Conservation (phyloP, 805 yeast species). For the Pichia cephalocereana region DNA sequence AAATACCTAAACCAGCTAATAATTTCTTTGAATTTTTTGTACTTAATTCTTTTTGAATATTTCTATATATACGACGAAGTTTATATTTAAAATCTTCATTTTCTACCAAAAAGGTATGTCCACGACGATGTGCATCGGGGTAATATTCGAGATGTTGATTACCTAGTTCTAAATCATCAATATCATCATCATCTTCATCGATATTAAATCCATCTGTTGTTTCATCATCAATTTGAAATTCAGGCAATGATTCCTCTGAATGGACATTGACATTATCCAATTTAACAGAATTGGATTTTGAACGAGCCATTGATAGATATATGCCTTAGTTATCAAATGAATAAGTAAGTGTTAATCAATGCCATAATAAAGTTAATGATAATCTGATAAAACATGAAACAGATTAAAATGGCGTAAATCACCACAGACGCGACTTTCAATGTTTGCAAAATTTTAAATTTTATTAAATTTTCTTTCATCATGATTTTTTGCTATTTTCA, state of each 20-base stretch:
- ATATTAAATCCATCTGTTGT: slow-evolving; percentile 10
- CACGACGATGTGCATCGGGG: slow-evolving; percentile 5
- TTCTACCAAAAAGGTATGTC: slow-evolving; percentile 5
- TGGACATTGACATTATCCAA: neutral
- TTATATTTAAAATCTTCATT: slow-evolving; percentile 1
- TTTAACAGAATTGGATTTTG: neutral
- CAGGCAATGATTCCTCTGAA: neutral
- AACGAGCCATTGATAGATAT: neutral
- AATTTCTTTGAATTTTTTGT: slow-evolving; percentile 3
- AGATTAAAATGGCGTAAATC: too few relatives aligned
- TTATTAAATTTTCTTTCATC: too few relatives aligned
- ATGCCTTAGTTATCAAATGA: neutral
- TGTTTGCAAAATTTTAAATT: too few relatives aligned
- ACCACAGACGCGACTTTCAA: too few relatives aligned
- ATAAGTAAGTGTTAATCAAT: neutral
- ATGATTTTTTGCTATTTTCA: too few relatives aligned
- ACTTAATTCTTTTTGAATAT: neutral
- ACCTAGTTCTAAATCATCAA: neutral
- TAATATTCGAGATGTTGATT: slow-evolving; percentile 6
- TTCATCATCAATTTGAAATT: slow-evolving; percentile 1
- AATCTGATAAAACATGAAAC: too few relatives aligned
- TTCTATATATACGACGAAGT: neutral
- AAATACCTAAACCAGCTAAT: slow-evolving; percentile 1
- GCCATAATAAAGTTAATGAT: too few relatives aligned
- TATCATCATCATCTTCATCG: slow-evolving; percentile 17